Evolutionary conservation across 1,284 basidiomycete species (phyloP).

Genomic region (Amylostereum areolatum): DNA sequence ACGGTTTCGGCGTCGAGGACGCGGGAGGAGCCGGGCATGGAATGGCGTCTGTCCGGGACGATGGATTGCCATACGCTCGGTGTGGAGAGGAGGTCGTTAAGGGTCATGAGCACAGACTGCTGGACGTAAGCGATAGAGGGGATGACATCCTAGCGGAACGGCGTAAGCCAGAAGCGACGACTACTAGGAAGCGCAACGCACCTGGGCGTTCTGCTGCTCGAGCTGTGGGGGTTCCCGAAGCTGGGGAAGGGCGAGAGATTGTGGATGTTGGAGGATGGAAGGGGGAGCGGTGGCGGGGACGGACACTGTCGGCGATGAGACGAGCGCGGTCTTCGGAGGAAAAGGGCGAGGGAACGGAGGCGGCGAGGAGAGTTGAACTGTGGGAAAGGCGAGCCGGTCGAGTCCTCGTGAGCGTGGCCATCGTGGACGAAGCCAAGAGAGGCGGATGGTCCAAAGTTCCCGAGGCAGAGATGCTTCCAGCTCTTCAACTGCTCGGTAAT

Average conservation of each 20-base stretch:
- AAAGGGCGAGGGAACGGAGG: slow-evolving; percentile 8
- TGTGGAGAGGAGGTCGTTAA: slow-evolving; percentile 63
- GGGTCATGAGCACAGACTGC: slow-evolving; percentile 64
- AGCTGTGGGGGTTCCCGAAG: not conserved
- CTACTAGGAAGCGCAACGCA: not conserved
- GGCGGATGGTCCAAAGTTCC: no score
- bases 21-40: slow-evolving; percentile 41
- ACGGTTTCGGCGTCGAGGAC: slow-evolving; percentile 13
- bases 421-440: not conserved
- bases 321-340: slow-evolving; percentile 4
- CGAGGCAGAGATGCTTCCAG: no score
- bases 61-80: slow-evolving; percentile 50
- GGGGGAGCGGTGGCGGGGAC: no score
- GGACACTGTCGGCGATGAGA: no score
- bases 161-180: not conserved
- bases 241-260: not conserved
- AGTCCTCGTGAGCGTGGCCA: slow-evolving; percentile 8
- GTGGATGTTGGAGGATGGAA: slow-evolving; percentile 6
- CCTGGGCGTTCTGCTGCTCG: not conserved
- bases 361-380: not conserved
- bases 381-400: not conserved
- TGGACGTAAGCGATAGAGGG: slow-evolving; percentile 67
- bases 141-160: slow-evolving; percentile 39
- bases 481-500: no score
- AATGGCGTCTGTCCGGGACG: slow-evolving; percentile 58